Base-by-base conservation (phyloP, 2,329 filamentous ascomycete genomes). In the Ophiostoma novo-ulmi region DNA sequence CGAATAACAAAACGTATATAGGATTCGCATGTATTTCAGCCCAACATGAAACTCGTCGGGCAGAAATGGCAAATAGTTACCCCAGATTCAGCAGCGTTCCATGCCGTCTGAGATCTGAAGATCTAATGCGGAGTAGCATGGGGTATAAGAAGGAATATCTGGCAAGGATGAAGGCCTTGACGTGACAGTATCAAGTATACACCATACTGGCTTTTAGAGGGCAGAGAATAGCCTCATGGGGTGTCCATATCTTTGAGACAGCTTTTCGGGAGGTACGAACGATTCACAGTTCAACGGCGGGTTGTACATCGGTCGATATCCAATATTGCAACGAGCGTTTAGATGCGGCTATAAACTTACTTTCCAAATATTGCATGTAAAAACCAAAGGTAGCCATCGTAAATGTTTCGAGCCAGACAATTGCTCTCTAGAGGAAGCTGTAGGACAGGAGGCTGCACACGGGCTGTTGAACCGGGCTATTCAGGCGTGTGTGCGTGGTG, bases 281-380 rank as follows among this genome's bases (percentile, higher is more conserved):
- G 11, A 35, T 13, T 63, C 58, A 35, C n/a, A 31, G 5, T n/a
- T 3, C 14, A 31, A n/a, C 55, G 8, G 22, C 55, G 17, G 58
- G 26, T 31, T 63, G 58, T 17, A 63, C 58, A 63, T 26, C 26
- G 58, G 44, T 48, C 17, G 44, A n/a, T 1, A 8, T 7, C 52
- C 52, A 22, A 31, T 26, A 3, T 58, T 58, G 52, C n/a, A 58
- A 26, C 14, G 10, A 22, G 13, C 4, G 14, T 22, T 17, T 17
- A 13, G 14, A 17, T 3, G 58, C 13, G 41, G 14, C 48, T 36
- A 14, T 6, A 75, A 31, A 90, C 89, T 87, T 89, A 91, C 89
- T 91, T 78, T 90, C 87, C 74, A 91, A 83, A 79, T 91, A 91
- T 77, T 91, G 88, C 84, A 89, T 89, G 77, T 89, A 89, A 77